Conservation (phyloP, 768 basidiomycete genomes). For the Crucibulum laeve region DNA sequence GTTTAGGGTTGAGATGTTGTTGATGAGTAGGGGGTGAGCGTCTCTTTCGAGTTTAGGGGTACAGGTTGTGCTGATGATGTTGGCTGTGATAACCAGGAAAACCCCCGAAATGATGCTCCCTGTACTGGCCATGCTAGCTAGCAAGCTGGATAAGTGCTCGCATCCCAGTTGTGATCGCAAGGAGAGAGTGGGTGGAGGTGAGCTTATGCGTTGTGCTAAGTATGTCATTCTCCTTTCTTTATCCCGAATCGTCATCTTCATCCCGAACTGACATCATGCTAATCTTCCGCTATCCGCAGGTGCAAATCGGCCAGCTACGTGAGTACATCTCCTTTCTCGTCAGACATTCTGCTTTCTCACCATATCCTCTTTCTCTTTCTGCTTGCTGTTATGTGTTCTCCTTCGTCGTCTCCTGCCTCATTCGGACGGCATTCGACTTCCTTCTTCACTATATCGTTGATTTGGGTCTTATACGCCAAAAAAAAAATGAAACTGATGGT, state of each 20-base stretch:
- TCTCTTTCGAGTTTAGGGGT: neutral
- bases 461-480: too few species aligned
- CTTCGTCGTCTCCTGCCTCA: too few species aligned
- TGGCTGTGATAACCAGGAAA: too few species aligned
- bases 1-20: neutral
- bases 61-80: constrained; percentile 23
- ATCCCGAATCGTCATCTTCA: neutral
- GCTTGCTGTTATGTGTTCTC: neutral
- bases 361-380: neutral
- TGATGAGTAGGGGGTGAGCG: neutral
- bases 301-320: constrained; percentile 40
- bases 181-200: constrained; percentile 15
- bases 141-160: constrained; percentile 25
- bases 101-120: constrained; percentile 22
- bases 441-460: too few species aligned
- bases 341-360: too few species aligned
- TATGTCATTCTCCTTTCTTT: constrained; percentile 10
- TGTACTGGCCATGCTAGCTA: constrained; percentile 25
- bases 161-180: constrained; percentile 19
- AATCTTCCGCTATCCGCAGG: constrained; percentile 15
- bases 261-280: too few species aligned
- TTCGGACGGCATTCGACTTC: too few species aligned
- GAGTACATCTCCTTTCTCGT: constrained; percentile 15
- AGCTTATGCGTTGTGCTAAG: constrained; percentile 33
- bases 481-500: too few species aligned